Evolutionary conservation across 2,329 filamentous ascomycete genomes (phyloP), one percentile per base, ranked within the genome.

Genomic region (Nigrograna mackinnonii): DNA sequence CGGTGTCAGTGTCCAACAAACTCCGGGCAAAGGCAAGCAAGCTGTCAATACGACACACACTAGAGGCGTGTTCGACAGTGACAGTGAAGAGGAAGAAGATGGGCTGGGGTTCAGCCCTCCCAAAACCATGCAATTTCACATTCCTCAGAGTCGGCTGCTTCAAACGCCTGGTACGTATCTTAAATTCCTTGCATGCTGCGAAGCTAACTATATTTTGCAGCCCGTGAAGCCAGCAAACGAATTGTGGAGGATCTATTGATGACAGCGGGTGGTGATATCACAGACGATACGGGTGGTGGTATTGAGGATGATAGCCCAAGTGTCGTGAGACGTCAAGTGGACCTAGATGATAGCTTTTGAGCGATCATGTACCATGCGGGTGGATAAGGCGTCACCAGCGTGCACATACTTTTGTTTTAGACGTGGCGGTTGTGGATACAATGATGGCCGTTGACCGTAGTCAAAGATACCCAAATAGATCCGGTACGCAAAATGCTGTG

Each of bases 71-170:
- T 20, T 21, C 85, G 86, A 91, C 39, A 87, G 84, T 57, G 86
- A 91, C 47, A 84, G 83, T 42, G 86, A 87, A 35, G 72, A 73
- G 26, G 77, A 77, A 20, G 71, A 74, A 13, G 71, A 62, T 18
- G 62, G 57, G 2, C 45, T 77, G 32, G 78, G 77, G 18, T 86
- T 91, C 69, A 96, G 89, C 60, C 94, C 94, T 20, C 94, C 94
- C 0, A 97, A 97, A 76, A 94, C 89, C 9, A 91, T 95, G 46
- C 87, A 91, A 60, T 95, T 95, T 66, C 85, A 87, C 33, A 71
- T 95, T 35, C 87, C 87, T 37, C 86, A 86, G 39, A 87, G 84
- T 30, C 85, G 87, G 61, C 71, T 95, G 17, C 68, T 92, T 64
- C 89, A 91, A 66, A 95, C 89, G 36, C 89, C 89, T 49, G 85